Evolutionary conservation across 2,329 filamentous ascomycete species (phyloP).

Genomic region (Dothideomycetes sp.): DNA sequence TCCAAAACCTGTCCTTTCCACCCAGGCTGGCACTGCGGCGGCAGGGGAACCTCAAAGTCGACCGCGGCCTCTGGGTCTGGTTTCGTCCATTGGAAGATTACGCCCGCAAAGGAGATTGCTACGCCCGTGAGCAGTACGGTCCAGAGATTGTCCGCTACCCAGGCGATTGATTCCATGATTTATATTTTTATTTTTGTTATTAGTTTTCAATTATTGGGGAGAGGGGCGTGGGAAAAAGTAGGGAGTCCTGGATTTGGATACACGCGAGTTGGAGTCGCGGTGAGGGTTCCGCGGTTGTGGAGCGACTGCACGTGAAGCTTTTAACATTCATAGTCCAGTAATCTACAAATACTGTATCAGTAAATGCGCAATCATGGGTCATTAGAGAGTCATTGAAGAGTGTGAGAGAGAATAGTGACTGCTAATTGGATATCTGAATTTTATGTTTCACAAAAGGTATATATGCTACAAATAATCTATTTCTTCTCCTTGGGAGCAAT

Average conservation of each 20-base stretch:
- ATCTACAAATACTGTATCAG: background rate
- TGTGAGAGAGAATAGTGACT: background rate
- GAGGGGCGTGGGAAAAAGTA: too few species aligned
- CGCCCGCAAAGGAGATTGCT: slow-evolving; percentile 1
- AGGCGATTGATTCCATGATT: slow-evolving; percentile 6
- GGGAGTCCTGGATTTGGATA: background rate
- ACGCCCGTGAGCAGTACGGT: slow-evolving; percentile 3
- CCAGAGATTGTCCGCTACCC: slow-evolving; percentile 4
- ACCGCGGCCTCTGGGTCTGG: slow-evolving; percentile 30
- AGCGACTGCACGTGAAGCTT: background rate
- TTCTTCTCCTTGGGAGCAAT: slow-evolving; percentile 66
- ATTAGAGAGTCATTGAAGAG: background rate
- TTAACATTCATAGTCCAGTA: background rate
- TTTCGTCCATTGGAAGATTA: background rate
- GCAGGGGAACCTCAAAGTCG: slow-evolving; percentile 49
- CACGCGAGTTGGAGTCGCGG: background rate
- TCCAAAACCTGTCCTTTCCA: slow-evolving; percentile 48
- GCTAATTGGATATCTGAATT: background rate
- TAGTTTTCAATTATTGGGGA: too few species aligned
- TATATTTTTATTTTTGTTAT: background rate
- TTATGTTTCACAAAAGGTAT: background rate
- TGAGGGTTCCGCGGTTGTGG: background rate
- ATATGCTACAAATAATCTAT: slow-evolving; percentile 20
- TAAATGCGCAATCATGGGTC: background rate
- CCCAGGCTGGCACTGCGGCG: slow-evolving; percentile 45